phyloP scores from a whole-genome alignment of 345 rosid genomes.

The Raphanus sativus region DNA sequence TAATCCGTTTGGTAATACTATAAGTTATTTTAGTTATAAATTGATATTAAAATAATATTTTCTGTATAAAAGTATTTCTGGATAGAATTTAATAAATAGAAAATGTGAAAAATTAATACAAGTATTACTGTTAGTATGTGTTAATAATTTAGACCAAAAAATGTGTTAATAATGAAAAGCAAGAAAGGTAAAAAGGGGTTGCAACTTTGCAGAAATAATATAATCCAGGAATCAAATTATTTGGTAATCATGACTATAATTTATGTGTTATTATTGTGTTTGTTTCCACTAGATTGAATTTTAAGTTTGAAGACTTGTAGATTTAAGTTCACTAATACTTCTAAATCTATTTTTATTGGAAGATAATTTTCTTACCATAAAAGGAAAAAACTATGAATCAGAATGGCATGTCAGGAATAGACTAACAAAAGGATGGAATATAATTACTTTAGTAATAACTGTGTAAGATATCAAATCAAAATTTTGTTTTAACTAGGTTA shows the following conservation, averaged over 20 bases:
- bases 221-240: background rate
- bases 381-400: background rate
- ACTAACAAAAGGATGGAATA: background rate
- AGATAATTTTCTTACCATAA: background rate
- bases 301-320: background rate
- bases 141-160: no score
- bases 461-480: background rate
- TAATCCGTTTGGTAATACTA: background rate
- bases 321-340: background rate
- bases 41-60: background rate
- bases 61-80: background rate
- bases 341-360: background rate
- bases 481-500: background rate
- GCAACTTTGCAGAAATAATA: background rate
- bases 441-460: background rate
- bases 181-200: conserved; percentile 7
- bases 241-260: background rate
- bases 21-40: background rate
- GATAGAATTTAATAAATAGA: background rate
- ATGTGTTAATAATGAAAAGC: background rate
- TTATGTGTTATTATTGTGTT: background rate
- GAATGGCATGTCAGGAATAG: background rate
- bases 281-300: background rate
- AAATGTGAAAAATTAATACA: no score
- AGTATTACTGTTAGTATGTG: no score